Conservation (phyloP, 441 rosid genomes). For the Heliophila coronopifolia region DNA sequence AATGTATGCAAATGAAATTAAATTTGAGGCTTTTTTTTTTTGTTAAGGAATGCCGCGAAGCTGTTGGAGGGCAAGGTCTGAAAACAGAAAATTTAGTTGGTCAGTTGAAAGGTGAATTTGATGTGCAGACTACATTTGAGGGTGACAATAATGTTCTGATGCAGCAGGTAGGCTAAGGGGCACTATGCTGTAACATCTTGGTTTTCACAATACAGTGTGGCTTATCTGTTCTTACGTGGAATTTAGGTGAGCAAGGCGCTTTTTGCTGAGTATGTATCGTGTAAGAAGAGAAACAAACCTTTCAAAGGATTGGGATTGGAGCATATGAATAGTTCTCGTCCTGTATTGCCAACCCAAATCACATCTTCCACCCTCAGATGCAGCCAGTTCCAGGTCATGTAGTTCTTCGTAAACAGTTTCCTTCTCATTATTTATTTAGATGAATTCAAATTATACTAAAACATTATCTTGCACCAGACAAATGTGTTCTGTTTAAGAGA, state of each 20-base stretch:
- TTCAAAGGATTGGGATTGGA: constrained; percentile 70
- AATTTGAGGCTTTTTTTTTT: neutral
- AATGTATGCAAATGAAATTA: too few relatives aligned
- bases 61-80: constrained; percentile 90
- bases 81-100: constrained; percentile 87
- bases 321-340: constrained; percentile 68
- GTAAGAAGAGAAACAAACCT: constrained; percentile 57
- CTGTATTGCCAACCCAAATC: constrained; percentile 59
- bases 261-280: constrained; percentile 52
- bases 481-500: constrained; percentile 70
- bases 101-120: constrained; percentile 73
- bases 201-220: neutral
- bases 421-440: neutral
- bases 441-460: neutral
- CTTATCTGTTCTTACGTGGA: neutral
- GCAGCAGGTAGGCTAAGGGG: constrained; percentile 65
- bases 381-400: constrained; percentile 62
- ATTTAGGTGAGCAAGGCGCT: constrained; percentile 89
- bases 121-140: constrained; percentile 89
- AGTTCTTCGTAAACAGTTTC: neutral
- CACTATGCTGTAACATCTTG: neutral
- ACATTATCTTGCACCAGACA: constrained; percentile 33
- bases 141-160: constrained; percentile 85
- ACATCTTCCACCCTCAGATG: constrained; percentile 57
- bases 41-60: constrained; percentile 89